Base-by-base conservation (phyloP, 108 stramenopile genomes). In the Skeletonema grethae region DNA sequence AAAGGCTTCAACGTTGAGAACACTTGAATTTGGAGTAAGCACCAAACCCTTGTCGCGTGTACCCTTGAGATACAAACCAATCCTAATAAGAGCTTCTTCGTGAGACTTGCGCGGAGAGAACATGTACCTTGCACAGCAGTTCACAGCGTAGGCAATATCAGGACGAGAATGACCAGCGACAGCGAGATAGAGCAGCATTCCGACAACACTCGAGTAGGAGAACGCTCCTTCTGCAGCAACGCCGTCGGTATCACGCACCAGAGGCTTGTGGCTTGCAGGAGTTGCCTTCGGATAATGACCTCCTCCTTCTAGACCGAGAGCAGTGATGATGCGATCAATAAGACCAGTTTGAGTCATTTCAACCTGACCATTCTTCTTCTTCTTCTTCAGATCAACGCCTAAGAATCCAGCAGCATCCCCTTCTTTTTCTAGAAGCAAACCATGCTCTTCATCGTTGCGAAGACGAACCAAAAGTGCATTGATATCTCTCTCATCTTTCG, bases 181-280 rank as follows among this genome's bases (percentile, higher is more conserved):
- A 16, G 75, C 20, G 13, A 87, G 67, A 43, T 87, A 87, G 57
- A 84, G 32, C 58, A 87, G 43, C 81, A 82, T 78, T 59, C 86
- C 86, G 30, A 87, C 65, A 35, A 84, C 57, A 13, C 75, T 73
- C 3, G 60, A 46, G 61, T 70, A 67, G 74, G 56, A 46, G 22
- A 32, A n/a, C 73, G 16, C 10, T 80, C 69, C 72, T 75, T 83
- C 35, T 68, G 60, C 29, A 80, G 76, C 20, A 76, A 63, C 15
- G 75, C 85, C 15, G 39, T 61, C 43, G 78, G 81, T 20, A 61
- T 75, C n/a, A 79, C 28, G 79, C 18, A 13, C 53, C 16, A 74
- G 55, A 25, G 73, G 63, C 12, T 29, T 50, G 5, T 4, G n/a
- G 0, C 25, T 5, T 0, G 28, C 67, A 55, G 53, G 56, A 4